Evolutionary conservation across 495 filamentous ascomycete genomes (phyloP).

Genomic region (Penicillium desertorum): DNA sequence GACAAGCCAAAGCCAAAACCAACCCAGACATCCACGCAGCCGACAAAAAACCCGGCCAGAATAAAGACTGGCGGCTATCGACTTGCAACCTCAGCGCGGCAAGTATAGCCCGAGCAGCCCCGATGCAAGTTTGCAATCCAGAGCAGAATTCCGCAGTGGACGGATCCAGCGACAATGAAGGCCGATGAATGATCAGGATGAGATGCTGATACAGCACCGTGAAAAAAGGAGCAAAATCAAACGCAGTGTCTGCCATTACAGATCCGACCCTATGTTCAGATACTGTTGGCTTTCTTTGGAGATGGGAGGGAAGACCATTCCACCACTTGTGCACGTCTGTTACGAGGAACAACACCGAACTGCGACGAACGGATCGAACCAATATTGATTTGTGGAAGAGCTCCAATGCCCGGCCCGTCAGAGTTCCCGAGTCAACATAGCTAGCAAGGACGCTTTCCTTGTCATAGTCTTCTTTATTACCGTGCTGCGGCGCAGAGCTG

Average conservation of each 20-base stretch:
- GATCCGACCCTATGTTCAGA: neutral
- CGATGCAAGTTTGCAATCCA: conserved; percentile 43
- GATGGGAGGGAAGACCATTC: conserved; percentile 38
- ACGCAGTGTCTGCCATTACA: conserved; percentile 20
- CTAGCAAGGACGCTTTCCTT: conserved; percentile 38
- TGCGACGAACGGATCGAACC: conserved; percentile 37
- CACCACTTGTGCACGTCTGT: conserved; percentile 50
- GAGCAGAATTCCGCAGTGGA: conserved; percentile 41
- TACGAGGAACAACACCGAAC: conserved; percentile 38
- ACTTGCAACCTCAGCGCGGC: conserved; percentile 34
- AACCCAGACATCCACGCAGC: conserved; percentile 46
- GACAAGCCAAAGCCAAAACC: conserved; percentile 44
- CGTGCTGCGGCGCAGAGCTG: neutral
- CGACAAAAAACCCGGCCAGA: conserved; percentile 44
- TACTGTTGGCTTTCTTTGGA: conserved; percentile 20
- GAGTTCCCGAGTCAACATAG: conserved; percentile 42
- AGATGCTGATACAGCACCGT: conserved; percentile 66
- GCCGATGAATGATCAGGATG: conserved; percentile 63
- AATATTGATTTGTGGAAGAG: conserved; percentile 46
- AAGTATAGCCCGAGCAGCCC: conserved; percentile 39
- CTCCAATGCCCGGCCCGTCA: conserved; percentile 42
- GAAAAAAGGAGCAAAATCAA: conserved; percentile 45
- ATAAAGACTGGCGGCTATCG: conserved; percentile 34
- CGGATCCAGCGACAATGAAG: conserved; percentile 37
- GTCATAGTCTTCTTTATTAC: conserved; percentile 13